Base-by-base conservation (phyloP, 495 filamentous ascomycete genomes). In the Talaromyces thailandensis region DNA sequence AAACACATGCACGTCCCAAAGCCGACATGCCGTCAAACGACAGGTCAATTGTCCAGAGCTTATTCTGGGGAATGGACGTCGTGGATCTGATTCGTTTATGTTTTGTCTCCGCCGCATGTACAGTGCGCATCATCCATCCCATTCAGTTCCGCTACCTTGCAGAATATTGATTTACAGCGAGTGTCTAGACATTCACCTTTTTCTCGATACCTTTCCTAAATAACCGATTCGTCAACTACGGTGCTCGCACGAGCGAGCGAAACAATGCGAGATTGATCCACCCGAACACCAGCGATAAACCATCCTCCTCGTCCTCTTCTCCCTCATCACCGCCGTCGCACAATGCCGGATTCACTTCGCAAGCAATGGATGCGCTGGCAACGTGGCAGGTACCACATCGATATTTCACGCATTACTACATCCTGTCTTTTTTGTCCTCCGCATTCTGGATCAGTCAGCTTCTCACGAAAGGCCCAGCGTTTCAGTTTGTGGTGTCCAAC, bases 351-450 rank as follows among this genome's bases (percentile, higher is more conserved):
- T 51, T 64, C 16, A 28, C 64, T 28, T 57, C 67, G 43, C 63
- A 64, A 29, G 58, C 73, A 6, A 79, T 89, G 35, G 87, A 88
- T 67, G 67, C 64, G 58, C 62, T 86, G 11, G 79, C 83, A 40
- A 73, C 71, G 48, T 68, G 81, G 66, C 77, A 73, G 68, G 88
- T 98, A 11, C 92, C 95, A 3, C 94, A 97, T 71, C 76, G 80
- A 58, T 98, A 87, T 80, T 98, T 98, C 74, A 80, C 75, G 7
- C 87, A 92, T 61, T 98, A 96, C 73, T 98, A 98, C 68, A 68
- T 90, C 35, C 69, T 84, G 23, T 95, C 89, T 0, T 66, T 93
- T 2, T 65, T 76, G 5, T 87, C 85, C 48, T 93, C 88, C 1
- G 60, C 86, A 3, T 90, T 96, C 72, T 97, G 94, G 93, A 80